Conservation (phyloP, 495 filamentous ascomycete genomes). For the Neurospora pannonica region DNA sequence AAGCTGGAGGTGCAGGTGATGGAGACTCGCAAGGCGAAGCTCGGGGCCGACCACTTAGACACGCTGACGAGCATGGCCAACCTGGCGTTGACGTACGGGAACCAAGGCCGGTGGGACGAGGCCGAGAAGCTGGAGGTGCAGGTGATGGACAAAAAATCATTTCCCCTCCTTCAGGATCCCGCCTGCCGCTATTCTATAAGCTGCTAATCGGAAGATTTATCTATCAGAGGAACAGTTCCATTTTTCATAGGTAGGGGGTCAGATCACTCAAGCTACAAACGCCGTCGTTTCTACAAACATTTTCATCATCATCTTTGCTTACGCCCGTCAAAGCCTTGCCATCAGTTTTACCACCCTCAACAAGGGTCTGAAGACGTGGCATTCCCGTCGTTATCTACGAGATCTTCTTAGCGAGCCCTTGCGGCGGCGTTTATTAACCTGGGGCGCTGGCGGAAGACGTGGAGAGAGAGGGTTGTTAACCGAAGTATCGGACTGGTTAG, state of each 20-base stretch:
- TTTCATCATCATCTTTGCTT: background rate
- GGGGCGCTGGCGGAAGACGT: background rate
- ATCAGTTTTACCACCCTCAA: background rate
- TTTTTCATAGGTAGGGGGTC: too few species aligned
- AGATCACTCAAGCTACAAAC: background rate
- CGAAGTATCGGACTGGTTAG: background rate
- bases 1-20: too few species aligned
- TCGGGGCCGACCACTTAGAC: too few species aligned
- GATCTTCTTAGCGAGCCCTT: background rate
- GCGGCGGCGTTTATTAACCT: background rate
- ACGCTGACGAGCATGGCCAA: too few species aligned
- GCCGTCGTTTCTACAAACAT: too few species aligned
- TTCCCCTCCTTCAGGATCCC: too few species aligned
- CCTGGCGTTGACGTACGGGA: too few species aligned
- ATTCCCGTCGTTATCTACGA: background rate
- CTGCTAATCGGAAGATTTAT: background rate
- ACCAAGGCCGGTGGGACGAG: too few species aligned
- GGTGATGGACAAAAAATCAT: too few species aligned
- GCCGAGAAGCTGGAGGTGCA: too few species aligned
- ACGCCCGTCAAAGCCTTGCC: background rate
- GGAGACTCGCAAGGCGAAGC: too few species aligned
- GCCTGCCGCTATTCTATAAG: too few species aligned
- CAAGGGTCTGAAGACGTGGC: background rate
- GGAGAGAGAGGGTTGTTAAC: background rate
- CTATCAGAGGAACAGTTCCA: background rate